Evolutionary conservation across 345 rosid genomes (phyloP).

Genomic region (Bruguiera gymnorhiza): DNA sequence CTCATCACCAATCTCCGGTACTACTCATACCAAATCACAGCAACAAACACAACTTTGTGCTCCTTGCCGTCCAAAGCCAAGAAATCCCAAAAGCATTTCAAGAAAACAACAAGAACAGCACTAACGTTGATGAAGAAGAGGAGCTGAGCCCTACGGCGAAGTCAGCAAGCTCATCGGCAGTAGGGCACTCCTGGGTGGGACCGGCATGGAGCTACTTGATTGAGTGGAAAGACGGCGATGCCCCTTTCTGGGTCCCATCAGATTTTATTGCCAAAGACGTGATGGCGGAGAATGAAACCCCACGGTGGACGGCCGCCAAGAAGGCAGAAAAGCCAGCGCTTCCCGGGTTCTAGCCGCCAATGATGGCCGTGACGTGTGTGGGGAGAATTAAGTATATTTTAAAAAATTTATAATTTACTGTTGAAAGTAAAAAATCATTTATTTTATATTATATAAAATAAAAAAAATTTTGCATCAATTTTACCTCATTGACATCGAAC

Average conservation of each 20-base stretch:
- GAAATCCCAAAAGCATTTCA: conserved; percentile 28
- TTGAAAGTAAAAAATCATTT: too few species aligned
- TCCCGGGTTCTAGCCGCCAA: conserved; percentile 37
- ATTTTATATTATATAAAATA: too few species aligned
- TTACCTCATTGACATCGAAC: too few species aligned
- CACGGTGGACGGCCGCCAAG: conserved; percentile 94
- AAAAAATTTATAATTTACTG: too few species aligned
- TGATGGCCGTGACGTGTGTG: conserved; percentile 47
- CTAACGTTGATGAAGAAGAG: neutral
- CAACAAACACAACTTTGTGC: conserved; percentile 15
- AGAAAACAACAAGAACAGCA: neutral
- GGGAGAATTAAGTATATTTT: too few species aligned
- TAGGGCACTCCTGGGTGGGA: conserved; percentile 38
- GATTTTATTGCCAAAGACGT: conserved; percentile 76
- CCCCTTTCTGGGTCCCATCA: conserved; percentile 77
- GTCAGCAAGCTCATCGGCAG: conserved; percentile 77
- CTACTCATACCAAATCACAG: conserved; percentile 4
- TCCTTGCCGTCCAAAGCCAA: conserved; percentile 47
- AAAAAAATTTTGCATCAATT: too few species aligned
- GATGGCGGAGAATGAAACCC: conserved; percentile 79
- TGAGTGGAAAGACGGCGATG: conserved; percentile 85
- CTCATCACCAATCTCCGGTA: conserved; percentile 16
- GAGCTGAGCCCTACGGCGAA: conserved; percentile 72
- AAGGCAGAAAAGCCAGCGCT: conserved; percentile 71
- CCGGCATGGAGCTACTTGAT: conserved; percentile 76